Conservation (phyloP, 2,329 filamentous ascomycete species). For the Apiospora saccharicola region DNA sequence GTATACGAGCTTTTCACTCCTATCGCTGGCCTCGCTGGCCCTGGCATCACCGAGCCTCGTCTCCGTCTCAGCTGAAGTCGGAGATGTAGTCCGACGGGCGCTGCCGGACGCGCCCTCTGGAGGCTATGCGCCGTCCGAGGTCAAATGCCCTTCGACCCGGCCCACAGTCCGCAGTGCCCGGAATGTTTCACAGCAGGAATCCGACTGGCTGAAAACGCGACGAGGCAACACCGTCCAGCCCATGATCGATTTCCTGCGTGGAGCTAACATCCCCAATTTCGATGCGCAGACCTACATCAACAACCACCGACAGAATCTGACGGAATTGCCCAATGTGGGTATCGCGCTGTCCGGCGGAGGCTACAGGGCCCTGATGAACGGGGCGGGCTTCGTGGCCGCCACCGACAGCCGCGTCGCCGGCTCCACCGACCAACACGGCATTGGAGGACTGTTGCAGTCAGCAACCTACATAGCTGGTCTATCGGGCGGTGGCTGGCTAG, state of each 20-base stretch:
- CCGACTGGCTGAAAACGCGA: slow-evolving; percentile 74
- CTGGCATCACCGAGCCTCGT: background rate
- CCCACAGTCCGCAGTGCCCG: slow-evolving; percentile 73
- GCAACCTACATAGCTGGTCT: slow-evolving; percentile 77
- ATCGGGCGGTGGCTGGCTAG: slow-evolving; percentile 78
- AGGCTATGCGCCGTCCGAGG: slow-evolving; percentile 74
- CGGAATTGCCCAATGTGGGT: slow-evolving; percentile 56
- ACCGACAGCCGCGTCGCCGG: slow-evolving; percentile 71
- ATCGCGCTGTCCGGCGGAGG: slow-evolving; percentile 77
- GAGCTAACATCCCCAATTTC: slow-evolving; percentile 79
- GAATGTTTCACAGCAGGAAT: slow-evolving; percentile 72
- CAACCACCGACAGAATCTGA: slow-evolving; percentile 70
- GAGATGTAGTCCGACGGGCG: slow-evolving; percentile 42
- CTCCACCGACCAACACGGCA: slow-evolving; percentile 64
- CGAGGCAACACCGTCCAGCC: slow-evolving; percentile 76
- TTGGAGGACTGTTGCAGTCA: slow-evolving; percentile 73
- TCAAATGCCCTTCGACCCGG: slow-evolving; percentile 72
- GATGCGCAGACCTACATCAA: slow-evolving; percentile 68
- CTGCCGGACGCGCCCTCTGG: slow-evolving; percentile 51
- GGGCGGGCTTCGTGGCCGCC: slow-evolving; percentile 72
- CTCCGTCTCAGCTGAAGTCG: background rate
- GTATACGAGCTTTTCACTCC: background rate
- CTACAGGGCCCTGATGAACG: slow-evolving; percentile 75
- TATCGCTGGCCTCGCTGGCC: slow-evolving; percentile 10
- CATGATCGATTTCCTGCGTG: slow-evolving; percentile 76